phyloP scores from a whole-genome alignment of 768 basidiomycete genomes.

The Agaricus sinodeliciosus region DNA sequence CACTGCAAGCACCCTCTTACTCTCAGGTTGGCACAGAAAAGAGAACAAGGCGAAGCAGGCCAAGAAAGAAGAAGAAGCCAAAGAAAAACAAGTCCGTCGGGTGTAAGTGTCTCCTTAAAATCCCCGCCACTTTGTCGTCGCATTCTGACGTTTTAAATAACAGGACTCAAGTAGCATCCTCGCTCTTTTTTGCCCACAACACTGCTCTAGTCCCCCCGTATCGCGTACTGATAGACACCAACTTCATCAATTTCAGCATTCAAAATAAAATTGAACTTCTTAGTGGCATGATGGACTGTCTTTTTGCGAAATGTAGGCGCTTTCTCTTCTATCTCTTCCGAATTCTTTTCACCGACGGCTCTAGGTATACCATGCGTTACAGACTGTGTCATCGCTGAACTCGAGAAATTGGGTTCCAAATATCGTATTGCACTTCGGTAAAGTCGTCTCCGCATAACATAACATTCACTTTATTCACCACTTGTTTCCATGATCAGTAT shows the following conservation, averaged over 20 bases:
- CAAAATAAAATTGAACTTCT: constrained; percentile 97
- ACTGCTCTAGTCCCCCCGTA: constrained; percentile 95
- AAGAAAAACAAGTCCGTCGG: constrained; percentile 69
- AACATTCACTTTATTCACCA: constrained; percentile 9
- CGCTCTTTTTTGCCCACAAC: constrained; percentile 93
- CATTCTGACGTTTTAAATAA: constrained; percentile 1
- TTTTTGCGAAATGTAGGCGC: constrained; percentile 87
- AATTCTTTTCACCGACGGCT: constrained; percentile 4
- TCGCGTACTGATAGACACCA: constrained; percentile 95
- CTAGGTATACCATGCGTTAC: constrained; percentile 98
- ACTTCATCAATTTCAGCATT: constrained; percentile 97
- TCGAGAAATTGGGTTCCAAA: constrained; percentile 94
- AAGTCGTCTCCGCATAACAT: constrained; percentile 17
- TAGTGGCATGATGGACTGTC: constrained; percentile 99
- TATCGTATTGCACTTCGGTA: constrained; percentile 93
- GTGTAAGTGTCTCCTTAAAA: constrained; percentile 49
- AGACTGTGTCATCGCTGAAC: constrained; percentile 97
- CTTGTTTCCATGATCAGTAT: constrained; percentile 45
- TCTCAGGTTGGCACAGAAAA: constrained; percentile 48
- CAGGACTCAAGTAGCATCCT: constrained; percentile 84
- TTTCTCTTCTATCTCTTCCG: neutral
- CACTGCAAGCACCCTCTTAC: constrained; percentile 10
- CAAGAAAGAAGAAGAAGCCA: constrained; percentile 76
- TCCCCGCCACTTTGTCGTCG: neutral
- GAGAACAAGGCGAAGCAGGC: constrained; percentile 89